These are phyloP conservation scores for Flaveria trinervia DNA, from an alignment of 129 eudicot genomes.

Conservation along the genomic window DNA sequence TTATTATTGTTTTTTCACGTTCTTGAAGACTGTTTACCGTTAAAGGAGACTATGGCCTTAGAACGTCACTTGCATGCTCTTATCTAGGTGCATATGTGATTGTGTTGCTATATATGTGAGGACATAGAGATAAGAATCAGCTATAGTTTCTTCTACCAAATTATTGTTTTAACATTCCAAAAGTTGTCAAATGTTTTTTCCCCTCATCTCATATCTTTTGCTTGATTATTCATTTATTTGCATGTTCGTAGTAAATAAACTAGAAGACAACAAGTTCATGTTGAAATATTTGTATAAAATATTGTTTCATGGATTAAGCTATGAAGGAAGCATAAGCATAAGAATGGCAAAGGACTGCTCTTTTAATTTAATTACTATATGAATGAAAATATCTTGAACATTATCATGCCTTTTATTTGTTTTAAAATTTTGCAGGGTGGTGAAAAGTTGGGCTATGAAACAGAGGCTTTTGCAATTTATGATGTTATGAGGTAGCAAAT, in stretches of 20 bases:
- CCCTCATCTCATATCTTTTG: not conserved
- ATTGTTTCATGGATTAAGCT: not conserved
- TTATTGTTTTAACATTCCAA: not conserved
- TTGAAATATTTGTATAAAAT: not conserved
- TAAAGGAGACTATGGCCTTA: not conserved
- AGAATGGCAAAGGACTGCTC: not conserved
- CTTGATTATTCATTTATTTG: not conserved
- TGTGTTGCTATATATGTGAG: not conserved
- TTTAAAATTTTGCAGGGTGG: conserved; percentile 55
- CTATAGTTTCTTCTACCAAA: not conserved
- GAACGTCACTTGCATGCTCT: not conserved
- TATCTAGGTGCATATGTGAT: not conserved
- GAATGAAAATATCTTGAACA: not conserved
- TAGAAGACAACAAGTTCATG: not conserved
- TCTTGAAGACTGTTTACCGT: not conserved
- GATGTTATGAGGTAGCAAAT: conserved; percentile 71
- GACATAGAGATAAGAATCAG: not conserved
- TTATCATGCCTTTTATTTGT: not conserved
- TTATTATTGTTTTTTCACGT: not conserved
- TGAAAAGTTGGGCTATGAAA: conserved; percentile 79
- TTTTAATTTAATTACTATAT: not conserved
- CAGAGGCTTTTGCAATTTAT: conserved; percentile 84
- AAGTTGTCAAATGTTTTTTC: not conserved
- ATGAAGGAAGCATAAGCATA: not conserved
- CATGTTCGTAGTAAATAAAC: not conserved